Evolutionary conservation across 306 rosid genomes (phyloP).

Genomic region (Casuarina equisetifolia): DNA sequence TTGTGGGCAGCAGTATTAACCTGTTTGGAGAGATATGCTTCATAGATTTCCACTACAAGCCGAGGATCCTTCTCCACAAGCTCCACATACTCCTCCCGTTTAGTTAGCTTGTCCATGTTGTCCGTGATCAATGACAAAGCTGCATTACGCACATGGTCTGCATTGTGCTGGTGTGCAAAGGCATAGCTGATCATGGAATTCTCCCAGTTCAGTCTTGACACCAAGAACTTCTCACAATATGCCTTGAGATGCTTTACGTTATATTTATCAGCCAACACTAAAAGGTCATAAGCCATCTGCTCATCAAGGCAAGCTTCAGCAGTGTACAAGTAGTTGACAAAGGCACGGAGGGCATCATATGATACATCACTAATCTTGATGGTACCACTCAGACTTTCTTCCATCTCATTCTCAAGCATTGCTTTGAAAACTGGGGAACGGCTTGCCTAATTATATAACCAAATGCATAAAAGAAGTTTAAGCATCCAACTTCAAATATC

Average conservation of each 20-base stretch:
- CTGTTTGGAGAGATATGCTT: conserved; percentile 67
- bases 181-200: conserved; percentile 55
- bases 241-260: conserved; percentile 76
- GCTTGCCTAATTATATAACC: conserved; percentile 41
- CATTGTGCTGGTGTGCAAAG: conserved; percentile 78
- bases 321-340: conserved; percentile 73
- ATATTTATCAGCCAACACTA: conserved; percentile 75
- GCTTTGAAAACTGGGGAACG: conserved; percentile 88
- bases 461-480: neutral
- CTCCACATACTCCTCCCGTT: conserved; percentile 57
- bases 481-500: neutral
- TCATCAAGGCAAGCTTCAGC: conserved; percentile 75
- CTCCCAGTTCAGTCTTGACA: conserved; percentile 62
- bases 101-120: conserved; percentile 62
- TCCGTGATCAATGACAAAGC: conserved; percentile 59
- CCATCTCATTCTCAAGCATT: conserved; percentile 87
- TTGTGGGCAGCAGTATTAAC: conserved; percentile 61
- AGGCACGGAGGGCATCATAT: conserved; percentile 62
- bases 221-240: conserved; percentile 66
- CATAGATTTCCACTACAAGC: conserved; percentile 75
- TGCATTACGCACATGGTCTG: conserved; percentile 52
- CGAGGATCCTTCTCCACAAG: conserved; percentile 69
- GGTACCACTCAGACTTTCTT: conserved; percentile 77
- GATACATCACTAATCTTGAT: conserved; percentile 74
- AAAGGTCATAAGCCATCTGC: conserved; percentile 65